Evolutionary conservation across 179 eudicot species (phyloP), one percentile per base, ranked within the genome.

Genomic region (Patellifolia procumbens): DNA sequence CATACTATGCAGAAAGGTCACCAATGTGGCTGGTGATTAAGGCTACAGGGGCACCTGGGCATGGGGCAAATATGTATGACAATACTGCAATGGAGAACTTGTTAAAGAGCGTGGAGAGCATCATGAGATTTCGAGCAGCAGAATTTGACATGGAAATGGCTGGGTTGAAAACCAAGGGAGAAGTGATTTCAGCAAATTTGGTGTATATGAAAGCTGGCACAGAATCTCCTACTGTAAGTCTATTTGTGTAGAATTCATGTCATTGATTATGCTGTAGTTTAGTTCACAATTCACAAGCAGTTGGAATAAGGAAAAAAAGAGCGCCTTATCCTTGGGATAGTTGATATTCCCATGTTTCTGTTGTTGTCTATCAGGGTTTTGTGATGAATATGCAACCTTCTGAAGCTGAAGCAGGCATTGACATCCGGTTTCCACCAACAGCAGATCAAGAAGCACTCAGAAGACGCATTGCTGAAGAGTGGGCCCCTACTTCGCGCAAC

Each of bases 361-460:
- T 42, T 42, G 20, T 59, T 68, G 46, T 56, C 19, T 49, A 68
- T 63, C 79, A 93, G 98, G 98, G 98, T 39, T 93, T 85, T 73
- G 91, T 91, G 51, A 93, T 85, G 98, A 93, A 91, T 82, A 75
- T 91, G 88, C 98, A 93, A 84, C 98, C 98, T 64, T 93, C 98
- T 35, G 98, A 93, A 85, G 93, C 97, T 39, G 84, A 89, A 80
- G 97, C 94, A 68, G 98, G 93, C 66, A 86, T 93, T 82, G 98
- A 93, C 77, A 81, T 93, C 52, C 85, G 95, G 74, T 87, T 93
- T 56, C 98, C 98, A 73, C 97, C 98, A 68, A 90, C 90, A 43
- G 87, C 86, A 71, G 90, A 91, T 81, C 79, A 77, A 74, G 88
- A 68, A 66, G 80, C 91, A 48, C 76, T 93, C 74, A 91, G 88